A percentile compares a stretch with the other conserved stretches of the same genome.
phyloP scores from a whole-genome alignment of 371 early-diverging fungal genomes.

The Amoeboaphelidium protococcarum region DNA sequence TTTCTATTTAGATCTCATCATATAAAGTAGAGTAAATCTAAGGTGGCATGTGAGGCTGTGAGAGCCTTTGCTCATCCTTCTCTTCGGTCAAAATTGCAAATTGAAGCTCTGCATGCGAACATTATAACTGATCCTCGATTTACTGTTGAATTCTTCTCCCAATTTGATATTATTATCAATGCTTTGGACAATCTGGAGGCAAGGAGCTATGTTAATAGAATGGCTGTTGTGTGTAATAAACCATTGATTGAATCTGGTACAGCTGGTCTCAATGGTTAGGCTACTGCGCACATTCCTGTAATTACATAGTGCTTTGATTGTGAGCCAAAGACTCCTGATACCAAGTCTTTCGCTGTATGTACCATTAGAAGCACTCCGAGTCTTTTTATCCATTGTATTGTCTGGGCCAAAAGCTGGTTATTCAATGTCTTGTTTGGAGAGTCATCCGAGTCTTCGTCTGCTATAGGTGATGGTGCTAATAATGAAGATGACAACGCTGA shows the following conservation, averaged over 20 bases:
- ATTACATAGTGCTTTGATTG: constrained; percentile 93
- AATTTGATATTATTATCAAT: constrained; percentile 84
- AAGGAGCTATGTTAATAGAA: constrained; percentile 74
- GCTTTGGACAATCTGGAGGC: constrained; percentile 97
- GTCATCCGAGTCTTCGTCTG: constrained; percentile 30
- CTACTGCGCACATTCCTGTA: constrained; percentile 25
- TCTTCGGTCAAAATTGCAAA: constrained; percentile 38
- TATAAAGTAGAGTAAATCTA: constrained; percentile 75
- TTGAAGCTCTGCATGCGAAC: constrained; percentile 52
- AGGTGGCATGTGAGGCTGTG: constrained; percentile 40
- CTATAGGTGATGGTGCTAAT: constrained; percentile 11
- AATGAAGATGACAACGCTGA: constrained; percentile 27
- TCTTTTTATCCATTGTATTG: constrained; percentile 91
- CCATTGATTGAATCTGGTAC: constrained; percentile 94
- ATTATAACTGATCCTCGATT: constrained; percentile 53
- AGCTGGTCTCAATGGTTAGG: constrained; percentile 90
- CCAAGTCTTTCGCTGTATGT: constrained; percentile 78
- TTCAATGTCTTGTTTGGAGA: constrained; percentile 23
- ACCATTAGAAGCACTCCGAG: constrained; percentile 92
- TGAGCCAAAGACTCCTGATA: constrained; percentile 63
- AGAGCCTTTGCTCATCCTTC: constrained; percentile 60
- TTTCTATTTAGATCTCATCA: constrained; percentile 84
- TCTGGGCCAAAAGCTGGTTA: constrained; percentile 92
- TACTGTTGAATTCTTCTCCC: constrained; percentile 58
- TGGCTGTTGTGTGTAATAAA: constrained; percentile 69